Evolutionary conservation across 2,329 filamentous ascomycete genomes (phyloP).

Genomic region (Pseudodiploospora longispora): DNA sequence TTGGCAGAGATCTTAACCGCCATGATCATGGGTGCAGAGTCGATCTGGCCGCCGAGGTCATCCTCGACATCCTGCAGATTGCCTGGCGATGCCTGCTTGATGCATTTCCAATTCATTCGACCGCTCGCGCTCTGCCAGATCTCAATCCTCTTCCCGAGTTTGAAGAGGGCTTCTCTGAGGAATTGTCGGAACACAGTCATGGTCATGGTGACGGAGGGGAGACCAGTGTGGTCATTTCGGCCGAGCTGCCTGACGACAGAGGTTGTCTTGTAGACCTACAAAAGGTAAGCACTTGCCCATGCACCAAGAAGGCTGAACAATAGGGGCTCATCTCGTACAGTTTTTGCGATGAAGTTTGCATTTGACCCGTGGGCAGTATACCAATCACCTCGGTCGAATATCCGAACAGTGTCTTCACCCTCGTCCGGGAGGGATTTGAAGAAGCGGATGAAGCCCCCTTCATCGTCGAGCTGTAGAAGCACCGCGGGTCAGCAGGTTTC

Average conservation of each 20-base stretch:
- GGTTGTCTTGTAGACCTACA: conserved; percentile 88
- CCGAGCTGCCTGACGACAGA: conserved; percentile 89
- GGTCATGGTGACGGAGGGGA: conserved; percentile 92
- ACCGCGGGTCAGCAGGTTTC: too few relatives aligned
- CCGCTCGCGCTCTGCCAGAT: conserved; percentile 72
- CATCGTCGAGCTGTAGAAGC: conserved; percentile 71
- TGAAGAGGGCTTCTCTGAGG: conserved; percentile 86
- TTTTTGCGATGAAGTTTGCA: conserved; percentile 74
- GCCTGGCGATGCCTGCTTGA: conserved; percentile 87
- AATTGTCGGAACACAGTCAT: conserved; percentile 93
- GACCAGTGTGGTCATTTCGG: conserved; percentile 69
- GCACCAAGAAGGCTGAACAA: background rate
- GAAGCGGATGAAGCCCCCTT: conserved; percentile 92
- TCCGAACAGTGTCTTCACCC: conserved; percentile 68
- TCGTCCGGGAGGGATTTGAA: conserved; percentile 76
- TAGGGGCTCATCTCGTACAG: conserved; percentile 36
- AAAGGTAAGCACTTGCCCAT: background rate
- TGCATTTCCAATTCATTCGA: conserved; percentile 85
- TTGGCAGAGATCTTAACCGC: conserved; percentile 91
- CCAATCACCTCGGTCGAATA: conserved; percentile 92
- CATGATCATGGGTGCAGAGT: conserved; percentile 87
- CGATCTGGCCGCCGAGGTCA: conserved; percentile 77
- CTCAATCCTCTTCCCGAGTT: conserved; percentile 82
- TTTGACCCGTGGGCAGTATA: conserved; percentile 89
- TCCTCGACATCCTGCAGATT: conserved; percentile 97